Evolutionary conservation across 345 rosid species (phyloP).

Genomic region (Pistacia integerrima): DNA sequence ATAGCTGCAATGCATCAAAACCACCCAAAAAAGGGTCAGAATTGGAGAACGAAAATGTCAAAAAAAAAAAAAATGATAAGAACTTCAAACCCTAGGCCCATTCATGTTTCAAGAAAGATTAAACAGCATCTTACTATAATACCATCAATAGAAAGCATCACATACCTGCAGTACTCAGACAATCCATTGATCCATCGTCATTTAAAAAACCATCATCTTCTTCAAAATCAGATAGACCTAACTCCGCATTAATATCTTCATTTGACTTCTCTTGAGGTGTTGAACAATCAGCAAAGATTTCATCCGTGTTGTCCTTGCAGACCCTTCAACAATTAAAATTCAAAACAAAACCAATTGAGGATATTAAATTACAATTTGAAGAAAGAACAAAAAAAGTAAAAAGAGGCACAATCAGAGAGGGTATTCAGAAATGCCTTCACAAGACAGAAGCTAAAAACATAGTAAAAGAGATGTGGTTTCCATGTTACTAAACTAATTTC

Average conservation of each 20-base stretch:
- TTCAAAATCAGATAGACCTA: constrained; percentile 87
- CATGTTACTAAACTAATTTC: not conserved
- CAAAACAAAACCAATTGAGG: not conserved
- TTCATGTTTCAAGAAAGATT: constrained; percentile 18
- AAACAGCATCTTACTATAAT: constrained; percentile 4
- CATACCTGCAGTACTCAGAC: constrained; percentile 56
- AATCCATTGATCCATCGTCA: constrained; percentile 51
- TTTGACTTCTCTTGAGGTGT: constrained; percentile 88
- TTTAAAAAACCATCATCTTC: constrained; percentile 68
- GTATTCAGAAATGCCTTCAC: not conserved
- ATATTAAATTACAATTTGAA: not conserved
- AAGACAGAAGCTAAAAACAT: constrained; percentile 6
- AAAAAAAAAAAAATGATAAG: not conserved
- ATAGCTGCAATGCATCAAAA: constrained; percentile 45
- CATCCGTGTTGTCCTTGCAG: constrained; percentile 77
- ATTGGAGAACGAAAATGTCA: constrained; percentile 9
- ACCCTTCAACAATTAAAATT: constrained; percentile 47
- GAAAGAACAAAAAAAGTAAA: not conserved
- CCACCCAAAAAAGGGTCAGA: constrained; percentile 13
- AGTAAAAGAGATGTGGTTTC: not conserved
- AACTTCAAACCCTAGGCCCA: constrained; percentile 6
- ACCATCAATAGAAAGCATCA: constrained; percentile 13
- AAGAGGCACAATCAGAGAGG: not conserved
- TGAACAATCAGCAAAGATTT: constrained; percentile 76
- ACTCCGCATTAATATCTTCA: constrained; percentile 88